Evolutionary conservation across 2,329 filamentous ascomycete species (phyloP).

Genomic region (Alternaria sp.): DNA sequence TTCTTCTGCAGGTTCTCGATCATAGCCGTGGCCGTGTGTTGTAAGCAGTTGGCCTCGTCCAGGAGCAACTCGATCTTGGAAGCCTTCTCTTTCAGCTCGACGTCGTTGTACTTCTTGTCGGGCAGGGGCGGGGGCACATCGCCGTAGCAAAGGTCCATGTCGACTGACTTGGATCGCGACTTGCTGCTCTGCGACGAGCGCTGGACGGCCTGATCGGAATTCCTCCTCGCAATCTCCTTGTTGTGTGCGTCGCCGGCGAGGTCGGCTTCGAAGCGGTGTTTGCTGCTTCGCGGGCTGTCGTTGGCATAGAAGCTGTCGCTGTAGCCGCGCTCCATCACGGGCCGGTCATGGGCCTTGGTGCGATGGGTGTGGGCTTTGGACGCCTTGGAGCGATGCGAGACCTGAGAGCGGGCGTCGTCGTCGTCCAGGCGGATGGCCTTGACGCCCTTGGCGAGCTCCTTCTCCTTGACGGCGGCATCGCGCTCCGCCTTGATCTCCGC

Average conservation of each 20-base stretch:
- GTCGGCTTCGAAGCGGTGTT: constrained; percentile 41
- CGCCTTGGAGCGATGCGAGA: constrained; percentile 36
- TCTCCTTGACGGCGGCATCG: constrained; percentile 64
- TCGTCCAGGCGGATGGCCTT: constrained; percentile 55
- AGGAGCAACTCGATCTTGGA: constrained; percentile 77
- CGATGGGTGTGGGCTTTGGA: constrained; percentile 31
- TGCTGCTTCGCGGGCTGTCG: constrained; percentile 33
- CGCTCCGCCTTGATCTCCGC: constrained; percentile 77
- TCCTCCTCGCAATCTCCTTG: constrained; percentile 51
- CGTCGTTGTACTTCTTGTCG: constrained; percentile 57
- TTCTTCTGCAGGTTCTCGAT: constrained; percentile 81
- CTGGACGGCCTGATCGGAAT: constrained; percentile 48
- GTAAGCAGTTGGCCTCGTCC: constrained; percentile 86
- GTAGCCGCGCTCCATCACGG: constrained; percentile 52
- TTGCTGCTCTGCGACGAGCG: constrained; percentile 20
- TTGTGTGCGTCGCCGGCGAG: constrained; percentile 40
- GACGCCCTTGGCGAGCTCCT: constrained; percentile 64
- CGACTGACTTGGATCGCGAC: constrained; percentile 59
- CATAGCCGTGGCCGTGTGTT: constrained; percentile 81
- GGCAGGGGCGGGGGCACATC: constrained; percentile 74
- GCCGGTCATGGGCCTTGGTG: constrained; percentile 35
- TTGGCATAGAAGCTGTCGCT: constrained; percentile 55
- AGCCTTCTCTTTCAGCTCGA: constrained; percentile 71
- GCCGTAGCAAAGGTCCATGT: constrained; percentile 93
- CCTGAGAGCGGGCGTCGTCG: constrained; percentile 44